Base-by-base conservation (phyloP, 805 yeast species). In the Ogataea trehaloabstinens region DNA sequence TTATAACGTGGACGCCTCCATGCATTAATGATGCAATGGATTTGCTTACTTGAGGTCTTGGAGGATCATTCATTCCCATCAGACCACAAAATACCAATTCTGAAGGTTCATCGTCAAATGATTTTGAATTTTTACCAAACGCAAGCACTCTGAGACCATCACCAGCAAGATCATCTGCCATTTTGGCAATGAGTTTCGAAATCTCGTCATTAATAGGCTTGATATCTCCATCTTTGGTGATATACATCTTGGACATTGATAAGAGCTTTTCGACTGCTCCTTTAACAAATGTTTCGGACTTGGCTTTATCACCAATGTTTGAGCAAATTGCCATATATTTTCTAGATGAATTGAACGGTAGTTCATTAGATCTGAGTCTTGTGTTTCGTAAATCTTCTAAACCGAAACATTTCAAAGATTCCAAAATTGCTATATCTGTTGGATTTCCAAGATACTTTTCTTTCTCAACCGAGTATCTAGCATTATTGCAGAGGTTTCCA, bases 41-140 rank as follows among this genome's bases (percentile, higher is more conserved):
- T 35, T 72, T 68, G 34, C 78, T 74, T 3, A 93, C 98, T 45
- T 83, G 80, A 7, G 90, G 84, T 55, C 99, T 78, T 41, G 99
- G 99, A 7, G 99, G 99, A 64, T 93, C 99, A 53, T 87, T 88
- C 95, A 93, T 89, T 40, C 96, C 98, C 47, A 88, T 72, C 31
- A 93, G 65, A 10, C 99, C 99, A 48, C 85, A 74, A 56, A 91
- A 91, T 2, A 77, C 70, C 49, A 93, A 70, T 19, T 77, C 82
- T 0, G 70, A 52, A 11, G 90, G 84, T 43, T 67, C 72, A 15
- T 47, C 49, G 15, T 57, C 65, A 43, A 65, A 64, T 13, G 63
- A 55, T 41, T 58, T 68, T 45, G 49, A 52, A 38, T 72, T 68
- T 45, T 73, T 76, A 4, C 93, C 96, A 64, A 90, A 76, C 0